These are phyloP conservation scores for Xylariaceae sp. DNA, from an alignment of 2,329 filamentous ascomycete genomes.

Conservation along the genomic window DNA sequence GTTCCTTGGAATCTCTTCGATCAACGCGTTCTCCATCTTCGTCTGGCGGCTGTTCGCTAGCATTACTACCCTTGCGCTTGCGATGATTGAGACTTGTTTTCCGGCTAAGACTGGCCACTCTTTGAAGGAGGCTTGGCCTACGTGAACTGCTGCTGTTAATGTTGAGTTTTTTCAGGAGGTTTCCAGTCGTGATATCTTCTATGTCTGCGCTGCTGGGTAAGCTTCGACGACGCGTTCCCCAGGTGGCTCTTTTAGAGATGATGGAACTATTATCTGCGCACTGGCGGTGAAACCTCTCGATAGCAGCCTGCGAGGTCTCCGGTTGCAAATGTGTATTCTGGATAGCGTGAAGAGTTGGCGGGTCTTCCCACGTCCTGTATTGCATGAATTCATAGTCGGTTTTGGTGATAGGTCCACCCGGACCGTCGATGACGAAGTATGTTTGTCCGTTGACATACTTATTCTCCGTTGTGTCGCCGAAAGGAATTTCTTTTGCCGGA, in stretches of 20 bases:
- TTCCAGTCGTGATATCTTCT: constrained; percentile 55
- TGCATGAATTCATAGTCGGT: constrained; percentile 48
- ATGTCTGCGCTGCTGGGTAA: constrained; percentile 55
- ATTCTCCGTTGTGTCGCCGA: constrained; percentile 48
- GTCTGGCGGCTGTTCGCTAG: constrained; percentile 33
- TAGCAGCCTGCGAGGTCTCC: constrained; percentile 48
- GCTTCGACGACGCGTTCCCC: constrained; percentile 63
- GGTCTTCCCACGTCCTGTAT: constrained; percentile 45
- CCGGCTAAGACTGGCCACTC: constrained; percentile 46
- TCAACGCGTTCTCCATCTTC: constrained; percentile 25
- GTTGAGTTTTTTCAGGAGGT: constrained; percentile 58
- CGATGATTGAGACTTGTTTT: constrained; percentile 42
- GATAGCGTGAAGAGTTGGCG: constrained; percentile 45
- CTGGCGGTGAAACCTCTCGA: constrained; percentile 47
- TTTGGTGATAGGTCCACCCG: constrained; percentile 38
- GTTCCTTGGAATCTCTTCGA: constrained; percentile 41
- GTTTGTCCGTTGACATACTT: constrained; percentile 43
- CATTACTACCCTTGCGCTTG: constrained; percentile 44
- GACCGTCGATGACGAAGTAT: constrained; percentile 40
- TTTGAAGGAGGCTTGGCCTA: constrained; percentile 50
- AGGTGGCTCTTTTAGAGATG: constrained; percentile 60
- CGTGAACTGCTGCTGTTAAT: constrained; percentile 43
- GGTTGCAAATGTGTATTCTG: constrained; percentile 39
- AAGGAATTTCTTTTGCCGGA: constrained; percentile 39
- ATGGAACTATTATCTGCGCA: constrained; percentile 53